Base-by-base conservation (phyloP, 2,329 filamentous ascomycete genomes). In the Ambrosiella xylebori region DNA sequence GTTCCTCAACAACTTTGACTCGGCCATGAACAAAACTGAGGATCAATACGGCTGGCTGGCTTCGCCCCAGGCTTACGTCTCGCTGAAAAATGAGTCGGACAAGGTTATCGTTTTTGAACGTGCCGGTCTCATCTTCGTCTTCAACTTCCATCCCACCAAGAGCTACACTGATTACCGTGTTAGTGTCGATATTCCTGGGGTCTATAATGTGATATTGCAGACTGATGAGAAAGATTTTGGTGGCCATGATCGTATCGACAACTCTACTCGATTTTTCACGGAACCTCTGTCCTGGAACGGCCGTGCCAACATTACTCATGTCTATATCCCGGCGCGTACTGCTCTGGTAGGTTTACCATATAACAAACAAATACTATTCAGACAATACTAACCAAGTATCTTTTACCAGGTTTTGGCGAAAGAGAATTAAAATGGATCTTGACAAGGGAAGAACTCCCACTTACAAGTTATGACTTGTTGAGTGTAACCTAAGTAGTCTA, bases 71-170 rank as follows among this genome's bases (percentile, higher is more conserved):
- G 93, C 90, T 0, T 95, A 93, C 68, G 84, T 98, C 66, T 93
- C 86, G 61, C 76, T 97, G 64, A 98, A 97, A 78, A 83, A 98
- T 68, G 89, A 97, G 67, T 75, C 71, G 17, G 93, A 98, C 73
- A 98, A 97, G 73, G 84, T 97, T 49, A 81, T 98, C 63, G 90
- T 95, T 2, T 98, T 96, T 68, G 93, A 98, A 74, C 81, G 93
- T 38, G 93, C 82, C 1, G 90, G 90, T 0, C 73, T 95, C 60
- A 75, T 98, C 9, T 98, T 90, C 76, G 78, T 96, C 65, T 97
- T 98, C 78, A 98, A 98, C 73, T 96, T 97, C 76, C 84, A 97
- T 68, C 82, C 87, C 0, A 80, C 79, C 36, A 73, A 84, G 64
- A 95, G 88, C 70, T 98, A 86, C 71, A 84, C 84, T 9, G 93